Base-by-base conservation (phyloP, 768 basidiomycete genomes). In the Pisolithus tinctorius region DNA sequence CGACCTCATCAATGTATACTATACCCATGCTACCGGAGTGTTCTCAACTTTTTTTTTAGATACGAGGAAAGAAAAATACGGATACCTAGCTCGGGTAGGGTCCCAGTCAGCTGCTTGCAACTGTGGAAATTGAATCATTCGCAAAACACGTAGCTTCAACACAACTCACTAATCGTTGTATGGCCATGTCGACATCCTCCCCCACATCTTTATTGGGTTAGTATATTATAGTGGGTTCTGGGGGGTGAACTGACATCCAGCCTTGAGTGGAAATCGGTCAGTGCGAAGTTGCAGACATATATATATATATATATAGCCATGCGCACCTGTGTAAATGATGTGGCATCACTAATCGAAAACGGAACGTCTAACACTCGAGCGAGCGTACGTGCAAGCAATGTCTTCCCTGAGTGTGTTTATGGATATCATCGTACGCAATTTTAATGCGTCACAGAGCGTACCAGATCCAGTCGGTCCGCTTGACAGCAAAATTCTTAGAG, bases 1-100 rank as follows among this genome's bases (percentile, higher is more conserved):
- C 95, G 1, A 93, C 74, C 71, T 98, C 95, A 61, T 98, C 95
- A 44, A 98, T 93, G 63, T 95, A 95, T 30, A 97, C 85, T 54
- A 98, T 96, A 6, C 94, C 94, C 64, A 84, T 84, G 62, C 91
- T 94, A 29, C 14, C 27, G 51, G 36, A 17, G 45, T n/a, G 29
- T 37, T 45, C 23, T 38, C 48, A 48, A 9, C 16, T n/a, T 20
- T 11, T 56, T 64, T 13, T 34, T 13, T 13, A 14, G 11, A 58
- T 31, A 10, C 38, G 20, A 27, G 48, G 11, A 42, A 38, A 34
- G 42, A 30, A 16, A n/a, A n/a, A n/a, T 31, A 20, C 48, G 48
- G 20, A 43, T 59, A 90, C 91, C 88, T 88, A 20, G 95, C 92
- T 50, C 88, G 81, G 49, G 80, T 65, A 16, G 92, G 85, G 68